A percentile compares a stretch with the other conserved stretches of the same genome.
phyloP scores from a whole-genome alignment of 331 rosid species.

The Cydonia oblonga region DNA sequence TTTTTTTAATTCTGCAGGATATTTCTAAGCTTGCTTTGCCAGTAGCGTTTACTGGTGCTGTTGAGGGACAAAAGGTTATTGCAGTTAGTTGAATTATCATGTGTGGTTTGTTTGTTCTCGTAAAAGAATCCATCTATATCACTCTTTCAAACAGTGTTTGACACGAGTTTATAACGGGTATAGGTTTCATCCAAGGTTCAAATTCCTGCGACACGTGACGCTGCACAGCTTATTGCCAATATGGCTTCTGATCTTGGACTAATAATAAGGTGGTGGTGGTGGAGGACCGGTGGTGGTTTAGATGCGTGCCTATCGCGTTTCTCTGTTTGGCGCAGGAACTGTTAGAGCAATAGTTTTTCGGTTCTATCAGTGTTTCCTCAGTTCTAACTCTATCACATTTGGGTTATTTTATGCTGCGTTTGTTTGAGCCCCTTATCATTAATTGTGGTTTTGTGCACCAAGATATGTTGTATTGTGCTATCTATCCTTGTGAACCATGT shows the following conservation, averaged over 20 bases:
- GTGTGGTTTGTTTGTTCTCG: background rate
- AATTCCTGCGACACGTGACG: constrained; percentile 66
- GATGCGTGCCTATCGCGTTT: background rate
- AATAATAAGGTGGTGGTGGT: constrained; percentile 35
- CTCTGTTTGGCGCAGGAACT: constrained; percentile 68
- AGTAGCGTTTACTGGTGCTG: constrained; percentile 56
- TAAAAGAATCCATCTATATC: background rate
- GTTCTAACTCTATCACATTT: background rate
- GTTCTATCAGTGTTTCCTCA: background rate
- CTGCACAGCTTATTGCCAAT: constrained; percentile 58
- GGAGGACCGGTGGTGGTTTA: constrained; percentile 39
- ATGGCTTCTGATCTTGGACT: constrained; percentile 65
- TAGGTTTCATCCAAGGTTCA: constrained; percentile 64
- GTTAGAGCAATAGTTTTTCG: background rate
- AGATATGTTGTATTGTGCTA: constrained; percentile 6
- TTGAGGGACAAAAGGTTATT: constrained; percentile 67
- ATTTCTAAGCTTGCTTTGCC: constrained; percentile 7
- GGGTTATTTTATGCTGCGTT: background rate
- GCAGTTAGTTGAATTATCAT: background rate
- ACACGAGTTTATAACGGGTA: constrained; percentile 15
- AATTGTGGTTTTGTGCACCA: background rate
- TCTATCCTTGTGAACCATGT: constrained; percentile 14
- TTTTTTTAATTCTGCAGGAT: constrained; percentile 14
- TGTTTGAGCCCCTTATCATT: background rate
- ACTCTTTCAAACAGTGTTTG: background rate